Evolutionary conservation across 257 asterid genomes (phyloP), one percentile per base, ranked within the genome.

Genomic region (Pogostemon cablin): DNA sequence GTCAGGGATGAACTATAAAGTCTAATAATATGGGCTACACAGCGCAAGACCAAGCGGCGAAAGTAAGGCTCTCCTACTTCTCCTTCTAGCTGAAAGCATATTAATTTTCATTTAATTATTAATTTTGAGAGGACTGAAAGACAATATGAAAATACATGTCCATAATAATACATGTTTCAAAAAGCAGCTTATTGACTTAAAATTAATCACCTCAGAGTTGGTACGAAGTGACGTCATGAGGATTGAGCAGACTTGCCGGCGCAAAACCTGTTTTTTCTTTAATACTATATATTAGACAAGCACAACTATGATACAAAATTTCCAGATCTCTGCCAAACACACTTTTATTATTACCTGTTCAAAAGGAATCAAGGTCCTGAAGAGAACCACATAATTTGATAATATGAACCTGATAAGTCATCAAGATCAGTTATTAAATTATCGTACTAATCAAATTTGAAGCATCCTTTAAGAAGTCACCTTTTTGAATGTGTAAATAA

Each of bases 161-260:
- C 65, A 68, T 62, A 39, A 41, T 60, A 44, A 40, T 58, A 72
- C 72, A 57, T 62, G 52, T 43, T 38, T 39, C 59, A 56, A 66
- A 25, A 52, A 62, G 65, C 56, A 68, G 48, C 57, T 53, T 62
- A 74, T 70, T 41, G 17, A 67, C 48, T 61, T 60, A 67, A 63
- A 50, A 25, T 25, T 25, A 75, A 61, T 68, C 73, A 95, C 99
- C 99, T 95, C 99, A 50, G 99, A 84, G 73, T 95, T 92, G 6
- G 95, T 91, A 53, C 99, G 96, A 57, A 95, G 96, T 62, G 99
- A 95, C 56, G 98, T 95, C 99, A 95, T 95, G 69, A 95, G 96
- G 74, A 95, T 95, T 73, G 99, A 95, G 81, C 98, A 95, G 77
- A 91, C 85, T 78, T 89, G 91, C 79, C 78, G 90, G 53, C 95